phyloP scores from a whole-genome alignment of 805 yeast genomes.

The Cyberlindnera veronae region DNA sequence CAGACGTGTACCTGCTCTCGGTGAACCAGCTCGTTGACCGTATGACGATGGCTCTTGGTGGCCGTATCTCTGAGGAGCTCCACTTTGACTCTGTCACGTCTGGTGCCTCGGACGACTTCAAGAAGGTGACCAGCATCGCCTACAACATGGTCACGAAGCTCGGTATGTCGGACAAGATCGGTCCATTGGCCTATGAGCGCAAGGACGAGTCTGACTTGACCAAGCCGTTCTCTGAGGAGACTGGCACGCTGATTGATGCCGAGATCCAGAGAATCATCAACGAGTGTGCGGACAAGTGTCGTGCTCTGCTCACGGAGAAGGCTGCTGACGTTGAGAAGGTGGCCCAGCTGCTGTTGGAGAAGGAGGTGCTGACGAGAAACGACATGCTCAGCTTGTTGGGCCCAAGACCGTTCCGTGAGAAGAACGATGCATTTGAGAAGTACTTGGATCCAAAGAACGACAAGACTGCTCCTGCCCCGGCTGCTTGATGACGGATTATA shows the following conservation, averaged over 20 bases:
- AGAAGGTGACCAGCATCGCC: conserved; percentile 93
- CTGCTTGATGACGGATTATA: background rate
- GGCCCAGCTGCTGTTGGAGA: conserved; percentile 79
- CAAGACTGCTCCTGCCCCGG: conserved; percentile 4
- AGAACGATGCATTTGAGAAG: conserved; percentile 86
- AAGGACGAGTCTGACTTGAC: conserved; percentile 63
- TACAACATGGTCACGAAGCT: conserved; percentile 86
- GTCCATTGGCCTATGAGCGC: conserved; percentile 70
- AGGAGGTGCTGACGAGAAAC: conserved; percentile 90
- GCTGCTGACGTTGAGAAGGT: conserved; percentile 75
- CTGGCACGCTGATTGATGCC: conserved; percentile 73
- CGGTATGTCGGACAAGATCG: conserved; percentile 88
- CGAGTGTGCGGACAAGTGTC: conserved; percentile 73
- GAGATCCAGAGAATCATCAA: conserved; percentile 79
- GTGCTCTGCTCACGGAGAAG: conserved; percentile 61
- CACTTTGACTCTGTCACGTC: conserved; percentile 90
- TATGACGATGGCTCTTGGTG: conserved; percentile 97
- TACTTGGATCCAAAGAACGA: conserved; percentile 42
- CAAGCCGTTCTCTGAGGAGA: conserved; percentile 87
- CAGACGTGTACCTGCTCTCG: conserved; percentile 78
- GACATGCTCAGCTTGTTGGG: conserved; percentile 91
- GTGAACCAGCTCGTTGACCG: conserved; percentile 79
- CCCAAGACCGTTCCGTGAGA: conserved; percentile 86
- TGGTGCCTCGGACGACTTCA: conserved; percentile 96
- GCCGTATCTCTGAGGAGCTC: conserved; percentile 93